A percentile compares a stretch with the other conserved stretches of the same genome.
Conservation (phyloP, 2,329 filamentous ascomycete species). For the Nemania abortiva region DNA sequence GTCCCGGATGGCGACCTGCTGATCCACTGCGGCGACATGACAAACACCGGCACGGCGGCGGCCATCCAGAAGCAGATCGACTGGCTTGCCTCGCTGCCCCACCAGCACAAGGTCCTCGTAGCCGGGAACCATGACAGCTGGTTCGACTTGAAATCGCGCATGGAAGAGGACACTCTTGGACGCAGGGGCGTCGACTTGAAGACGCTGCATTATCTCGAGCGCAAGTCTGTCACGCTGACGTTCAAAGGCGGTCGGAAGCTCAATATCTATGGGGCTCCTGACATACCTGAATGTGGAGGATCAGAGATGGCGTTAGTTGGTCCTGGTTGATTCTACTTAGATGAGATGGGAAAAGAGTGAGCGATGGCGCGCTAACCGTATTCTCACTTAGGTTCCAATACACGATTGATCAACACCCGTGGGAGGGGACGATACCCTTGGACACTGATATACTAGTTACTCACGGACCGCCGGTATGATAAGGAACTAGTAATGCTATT, state of each 20-base stretch:
- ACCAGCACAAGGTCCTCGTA: slow-evolving; percentile 83
- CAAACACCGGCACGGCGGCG: slow-evolving; percentile 75
- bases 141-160: slow-evolving; percentile 76
- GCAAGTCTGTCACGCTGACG: slow-evolving; percentile 71
- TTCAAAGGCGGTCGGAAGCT: slow-evolving; percentile 71
- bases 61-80: slow-evolving; percentile 87
- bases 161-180: slow-evolving; percentile 65
- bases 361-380: slow-evolving; percentile 13
- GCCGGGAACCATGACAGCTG: slow-evolving; percentile 91
- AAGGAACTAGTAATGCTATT: neutral
- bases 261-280: slow-evolving; percentile 83
- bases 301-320: slow-evolving; percentile 69
- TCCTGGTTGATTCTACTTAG: slow-evolving; percentile 12
- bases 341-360: neutral
- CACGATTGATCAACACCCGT: slow-evolving; percentile 72
- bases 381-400: slow-evolving; percentile 75
- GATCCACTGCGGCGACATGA: slow-evolving; percentile 90
- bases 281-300: slow-evolving; percentile 82
- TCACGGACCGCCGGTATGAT: slow-evolving; percentile 77
- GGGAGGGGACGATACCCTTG: slow-evolving; percentile 76
- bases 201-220: slow-evolving; percentile 80
- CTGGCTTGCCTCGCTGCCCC: slow-evolving; percentile 81
- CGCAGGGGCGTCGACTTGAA: slow-evolving; percentile 72
- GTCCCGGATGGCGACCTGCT: slow-evolving; percentile 85
- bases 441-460: slow-evolving; percentile 85